These are phyloP conservation scores for Ramaria sp. DNA, from an alignment of 768 basidiomycete genomes.

Conservation along the genomic window DNA sequence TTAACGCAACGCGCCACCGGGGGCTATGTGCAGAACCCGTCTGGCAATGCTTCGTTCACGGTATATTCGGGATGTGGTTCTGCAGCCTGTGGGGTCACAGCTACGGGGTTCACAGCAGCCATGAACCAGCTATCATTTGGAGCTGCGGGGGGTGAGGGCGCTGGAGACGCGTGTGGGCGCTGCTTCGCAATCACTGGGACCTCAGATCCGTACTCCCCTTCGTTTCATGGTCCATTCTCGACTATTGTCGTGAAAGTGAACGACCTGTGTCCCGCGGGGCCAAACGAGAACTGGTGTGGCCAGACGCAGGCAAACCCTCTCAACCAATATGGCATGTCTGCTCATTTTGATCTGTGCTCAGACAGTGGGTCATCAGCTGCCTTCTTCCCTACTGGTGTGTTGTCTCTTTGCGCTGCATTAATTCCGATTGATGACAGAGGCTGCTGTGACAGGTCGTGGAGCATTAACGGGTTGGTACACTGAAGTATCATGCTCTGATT, in stretches of 20 bases:
- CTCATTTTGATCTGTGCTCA: slow-evolving; percentile 55
- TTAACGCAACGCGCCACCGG: slow-evolving; percentile 24
- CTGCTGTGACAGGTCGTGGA: slow-evolving; percentile 26
- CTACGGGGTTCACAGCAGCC: slow-evolving; percentile 42
- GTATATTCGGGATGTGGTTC: slow-evolving; percentile 37
- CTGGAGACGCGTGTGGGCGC: slow-evolving; percentile 52
- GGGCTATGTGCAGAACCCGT: slow-evolving; percentile 42
- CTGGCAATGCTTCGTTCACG: slow-evolving; percentile 48
- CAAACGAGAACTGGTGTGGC: slow-evolving; percentile 45
- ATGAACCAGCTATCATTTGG: slow-evolving; percentile 49
- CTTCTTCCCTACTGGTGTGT: slow-evolving; percentile 42
- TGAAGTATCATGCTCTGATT: slow-evolving; percentile 46
- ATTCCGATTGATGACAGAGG: neutral
- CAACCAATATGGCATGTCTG: slow-evolving; percentile 32
- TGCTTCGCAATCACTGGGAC: slow-evolving; percentile 44
- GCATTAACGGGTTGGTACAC: slow-evolving; percentile 41
- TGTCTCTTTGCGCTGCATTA: neutral
- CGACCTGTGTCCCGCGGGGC: slow-evolving; percentile 33
- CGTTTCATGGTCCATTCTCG: slow-evolving; percentile 39
- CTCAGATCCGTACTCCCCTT: slow-evolving; percentile 40
- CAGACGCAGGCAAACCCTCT: slow-evolving; percentile 31
- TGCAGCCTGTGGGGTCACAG: slow-evolving; percentile 44
- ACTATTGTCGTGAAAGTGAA: slow-evolving; percentile 42
- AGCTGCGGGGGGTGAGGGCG: slow-evolving; percentile 33
- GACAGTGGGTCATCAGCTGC: slow-evolving; percentile 40